A percentile compares a stretch with the other conserved stretches of the same genome.
These are phyloP conservation scores for Ensete ventricosum DNA, from an alignment of 176 grass and related monocot genomes.

Conservation along the genomic window DNA sequence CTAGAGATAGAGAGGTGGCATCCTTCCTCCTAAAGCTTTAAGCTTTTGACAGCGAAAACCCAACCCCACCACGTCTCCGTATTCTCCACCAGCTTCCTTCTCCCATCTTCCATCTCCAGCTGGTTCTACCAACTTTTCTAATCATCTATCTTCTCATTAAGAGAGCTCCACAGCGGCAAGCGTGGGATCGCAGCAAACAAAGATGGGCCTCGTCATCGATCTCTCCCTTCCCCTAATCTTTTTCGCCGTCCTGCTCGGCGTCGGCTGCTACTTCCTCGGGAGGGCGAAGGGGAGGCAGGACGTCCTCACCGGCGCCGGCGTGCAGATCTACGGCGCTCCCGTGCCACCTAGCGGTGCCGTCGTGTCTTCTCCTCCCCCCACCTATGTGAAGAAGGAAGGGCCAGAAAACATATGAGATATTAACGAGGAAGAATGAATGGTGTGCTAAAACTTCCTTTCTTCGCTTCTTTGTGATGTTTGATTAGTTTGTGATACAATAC, in stretches of 20 bases:
- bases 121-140: background rate
- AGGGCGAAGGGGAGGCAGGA: constrained; percentile 2
- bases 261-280: constrained; percentile 10
- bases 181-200: background rate
- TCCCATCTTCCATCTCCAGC: background rate
- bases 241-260: background rate
- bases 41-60: background rate
- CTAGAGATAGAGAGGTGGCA: no score
- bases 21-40: background rate
- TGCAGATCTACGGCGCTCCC: constrained; percentile 2
- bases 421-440: no score
- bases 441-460: background rate
- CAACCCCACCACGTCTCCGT: background rate
- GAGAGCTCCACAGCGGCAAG: background rate
- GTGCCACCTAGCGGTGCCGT: background rate
- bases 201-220: background rate
- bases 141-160: no score
- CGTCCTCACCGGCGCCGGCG: background rate
- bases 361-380: background rate
- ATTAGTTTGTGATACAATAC: background rate
- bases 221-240: constrained; percentile 1
- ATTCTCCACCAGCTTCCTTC: background rate
- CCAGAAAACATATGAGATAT: background rate
- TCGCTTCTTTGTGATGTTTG: background rate
- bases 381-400: background rate